phyloP scores from a whole-genome alignment of 768 basidiomycete species.

The Pholiota conissans region DNA sequence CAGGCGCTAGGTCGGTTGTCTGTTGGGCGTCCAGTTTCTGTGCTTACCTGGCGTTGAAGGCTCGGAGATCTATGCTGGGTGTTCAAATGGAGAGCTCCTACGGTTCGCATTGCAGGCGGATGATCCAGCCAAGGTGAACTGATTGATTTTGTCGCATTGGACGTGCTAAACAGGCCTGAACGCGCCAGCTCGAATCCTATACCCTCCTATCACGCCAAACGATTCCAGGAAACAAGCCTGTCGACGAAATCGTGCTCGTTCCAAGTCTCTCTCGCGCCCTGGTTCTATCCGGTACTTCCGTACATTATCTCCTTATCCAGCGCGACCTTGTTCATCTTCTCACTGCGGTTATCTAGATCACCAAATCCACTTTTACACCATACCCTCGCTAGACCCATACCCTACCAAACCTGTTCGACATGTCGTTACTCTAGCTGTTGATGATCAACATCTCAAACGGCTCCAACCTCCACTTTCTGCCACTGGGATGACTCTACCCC shows the following conservation, averaged over 20 bases:
- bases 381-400: constrained; percentile 79
- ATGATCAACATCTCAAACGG: constrained; percentile 68
- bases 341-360: constrained; percentile 41
- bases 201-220: constrained; percentile 67
- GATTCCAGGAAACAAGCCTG: constrained; percentile 64
- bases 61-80: constrained; percentile 85
- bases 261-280: constrained; percentile 75
- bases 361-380: constrained; percentile 74
- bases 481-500: constrained; percentile 33
- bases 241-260: constrained; percentile 80
- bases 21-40: background rate
- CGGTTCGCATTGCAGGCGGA: constrained; percentile 74
- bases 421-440: constrained; percentile 78
- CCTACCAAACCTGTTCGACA: constrained; percentile 81
- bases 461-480: constrained; percentile 36
- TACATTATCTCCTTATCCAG: constrained; percentile 10
- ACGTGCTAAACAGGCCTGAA: background rate
- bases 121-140: constrained; percentile 43
- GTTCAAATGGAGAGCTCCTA: constrained; percentile 80
- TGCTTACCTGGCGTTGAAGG: constrained; percentile 39
- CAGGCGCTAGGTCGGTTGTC: constrained; percentile 54
- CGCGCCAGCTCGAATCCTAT: constrained; percentile 57
- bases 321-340: constrained; percentile 3
- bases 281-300: constrained; percentile 67
- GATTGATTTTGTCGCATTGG: background rate